phyloP scores from a whole-genome alignment of 192 early-diverging fungal species.

The Kickxella alabastrina region DNA sequence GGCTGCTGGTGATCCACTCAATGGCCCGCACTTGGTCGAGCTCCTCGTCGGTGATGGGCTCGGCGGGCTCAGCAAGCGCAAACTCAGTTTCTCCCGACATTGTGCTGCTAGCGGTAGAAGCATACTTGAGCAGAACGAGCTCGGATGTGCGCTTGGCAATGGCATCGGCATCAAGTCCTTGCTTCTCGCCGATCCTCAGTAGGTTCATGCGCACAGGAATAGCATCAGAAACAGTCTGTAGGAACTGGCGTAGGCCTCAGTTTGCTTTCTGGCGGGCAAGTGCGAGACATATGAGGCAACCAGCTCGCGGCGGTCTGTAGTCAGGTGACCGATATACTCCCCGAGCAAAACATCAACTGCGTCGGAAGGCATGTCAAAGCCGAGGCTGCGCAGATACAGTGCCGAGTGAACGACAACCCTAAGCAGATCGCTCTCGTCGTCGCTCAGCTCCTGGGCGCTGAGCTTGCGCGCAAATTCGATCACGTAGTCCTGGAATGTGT shows the following conservation, averaged over 20 bases:
- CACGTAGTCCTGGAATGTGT: conserved; percentile 27
- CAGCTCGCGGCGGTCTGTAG: conserved; percentile 32
- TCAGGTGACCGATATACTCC: conserved; percentile 52
- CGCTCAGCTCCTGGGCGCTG: neutral
- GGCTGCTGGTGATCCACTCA: conserved; percentile 56
- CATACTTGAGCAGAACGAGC: conserved; percentile 16
- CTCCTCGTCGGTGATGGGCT: conserved; percentile 19
- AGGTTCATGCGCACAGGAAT: conserved; percentile 37
- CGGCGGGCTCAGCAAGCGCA: conserved; percentile 31
- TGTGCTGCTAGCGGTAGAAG: neutral
- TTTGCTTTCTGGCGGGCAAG: conserved; percentile 47
- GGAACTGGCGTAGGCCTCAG: conserved; percentile 53
- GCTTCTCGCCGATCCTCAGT: conserved; percentile 35
- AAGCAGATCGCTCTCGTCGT: conserved; percentile 46
- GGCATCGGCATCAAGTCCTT: conserved; percentile 40
- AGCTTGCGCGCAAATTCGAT: conserved; percentile 10
- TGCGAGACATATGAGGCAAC: conserved; percentile 55
- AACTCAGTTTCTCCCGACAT: neutral
- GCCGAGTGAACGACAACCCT: conserved; percentile 69
- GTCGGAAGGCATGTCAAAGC: conserved; percentile 40
- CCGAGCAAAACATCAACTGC: conserved; percentile 54
- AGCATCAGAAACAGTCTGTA: conserved; percentile 35
- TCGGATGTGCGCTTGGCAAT: conserved; percentile 47
- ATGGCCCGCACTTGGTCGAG: conserved; percentile 53
- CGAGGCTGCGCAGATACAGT: conserved; percentile 59